Percentiles rank a stretch among this genome's conserved stretches.
These are phyloP conservation scores for Mycena chlorophos DNA, from an alignment of 768 basidiomycete species.

Conservation along the genomic window DNA sequence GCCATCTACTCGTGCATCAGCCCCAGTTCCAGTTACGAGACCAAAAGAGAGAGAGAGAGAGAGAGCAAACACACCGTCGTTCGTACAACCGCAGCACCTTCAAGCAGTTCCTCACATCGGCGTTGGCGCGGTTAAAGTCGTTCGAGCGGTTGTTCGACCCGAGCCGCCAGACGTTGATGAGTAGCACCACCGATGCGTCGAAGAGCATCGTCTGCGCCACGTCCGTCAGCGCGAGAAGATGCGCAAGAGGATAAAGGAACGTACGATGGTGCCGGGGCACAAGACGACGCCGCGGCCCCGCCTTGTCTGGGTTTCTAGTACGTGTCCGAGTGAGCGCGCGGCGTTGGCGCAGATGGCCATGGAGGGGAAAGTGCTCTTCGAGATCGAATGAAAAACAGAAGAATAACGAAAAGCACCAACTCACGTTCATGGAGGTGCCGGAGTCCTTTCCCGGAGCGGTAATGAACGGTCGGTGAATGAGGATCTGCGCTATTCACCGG, in stretches of 20 bases:
- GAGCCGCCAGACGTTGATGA: slow-evolving; percentile 40
- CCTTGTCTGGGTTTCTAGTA: slow-evolving; percentile 28
- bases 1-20: background rate
- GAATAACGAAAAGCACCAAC: too few relatives aligned
- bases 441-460: slow-evolving; percentile 22
- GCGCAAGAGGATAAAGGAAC: background rate
- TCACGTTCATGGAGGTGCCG: background rate
- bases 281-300: slow-evolving; percentile 26
- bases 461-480: slow-evolving; percentile 50
- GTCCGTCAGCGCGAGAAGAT: slow-evolving; percentile 4
- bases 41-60: background rate
- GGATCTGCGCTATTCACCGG: slow-evolving; percentile 34
- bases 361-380: slow-evolving; percentile 31
- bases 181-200: slow-evolving; percentile 38
- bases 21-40: background rate
- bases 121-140: background rate
- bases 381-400: background rate
- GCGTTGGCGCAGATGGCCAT: slow-evolving; percentile 46
- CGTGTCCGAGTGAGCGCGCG: slow-evolving; percentile 40
- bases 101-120: background rate
- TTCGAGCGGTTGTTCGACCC: background rate
- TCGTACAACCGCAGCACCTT: background rate
- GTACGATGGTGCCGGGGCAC: slow-evolving; percentile 18
- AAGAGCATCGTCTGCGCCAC: slow-evolving; percentile 27
- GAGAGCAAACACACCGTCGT: background rate